phyloP scores from a whole-genome alignment of 805 yeast species.

The Saturnispora bothae region DNA sequence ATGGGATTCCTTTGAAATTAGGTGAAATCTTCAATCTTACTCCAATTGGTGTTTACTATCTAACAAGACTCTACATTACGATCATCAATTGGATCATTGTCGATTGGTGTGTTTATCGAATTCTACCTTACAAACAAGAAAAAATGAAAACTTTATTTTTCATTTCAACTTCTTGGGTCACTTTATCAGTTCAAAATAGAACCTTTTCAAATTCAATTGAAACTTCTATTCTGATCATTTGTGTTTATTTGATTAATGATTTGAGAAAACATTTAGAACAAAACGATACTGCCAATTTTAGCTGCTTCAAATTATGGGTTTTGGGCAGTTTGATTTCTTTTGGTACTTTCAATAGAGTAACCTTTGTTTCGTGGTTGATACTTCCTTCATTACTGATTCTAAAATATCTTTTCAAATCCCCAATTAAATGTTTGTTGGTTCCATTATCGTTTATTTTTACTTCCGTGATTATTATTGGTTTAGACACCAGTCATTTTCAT shows the following conservation, averaged over 20 bases:
- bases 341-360: conserved; percentile 78
- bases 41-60: conserved; percentile 43
- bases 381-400: conserved; percentile 47
- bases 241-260: conserved; percentile 38
- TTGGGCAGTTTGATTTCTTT: conserved; percentile 46
- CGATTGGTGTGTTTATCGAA: conserved; percentile 23
- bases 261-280: conserved; percentile 17
- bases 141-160: conserved; percentile 34
- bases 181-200: conserved; percentile 74
- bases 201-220: conserved; percentile 86
- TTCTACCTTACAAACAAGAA: conserved; percentile 27
- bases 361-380: conserved; percentile 66
- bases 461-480: conserved; percentile 29
- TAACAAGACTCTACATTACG: conserved; percentile 39
- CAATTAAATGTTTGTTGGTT: conserved; percentile 27
- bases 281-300: not conserved
- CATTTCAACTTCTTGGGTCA: conserved; percentile 52
- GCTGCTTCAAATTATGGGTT: conserved; percentile 15
- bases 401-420: conserved; percentile 28
- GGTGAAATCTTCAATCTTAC: conserved; percentile 24
- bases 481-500: conserved; percentile 42
- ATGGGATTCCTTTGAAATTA: conserved; percentile 53
- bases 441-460: conserved; percentile 30
- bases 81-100: conserved; percentile 24
- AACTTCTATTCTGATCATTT: conserved; percentile 42